These are phyloP conservation scores for sweet orange (Citrus sinensis) DNA, from an alignment of 345 rosid genomes.

Conservation along the genomic window DNA sequence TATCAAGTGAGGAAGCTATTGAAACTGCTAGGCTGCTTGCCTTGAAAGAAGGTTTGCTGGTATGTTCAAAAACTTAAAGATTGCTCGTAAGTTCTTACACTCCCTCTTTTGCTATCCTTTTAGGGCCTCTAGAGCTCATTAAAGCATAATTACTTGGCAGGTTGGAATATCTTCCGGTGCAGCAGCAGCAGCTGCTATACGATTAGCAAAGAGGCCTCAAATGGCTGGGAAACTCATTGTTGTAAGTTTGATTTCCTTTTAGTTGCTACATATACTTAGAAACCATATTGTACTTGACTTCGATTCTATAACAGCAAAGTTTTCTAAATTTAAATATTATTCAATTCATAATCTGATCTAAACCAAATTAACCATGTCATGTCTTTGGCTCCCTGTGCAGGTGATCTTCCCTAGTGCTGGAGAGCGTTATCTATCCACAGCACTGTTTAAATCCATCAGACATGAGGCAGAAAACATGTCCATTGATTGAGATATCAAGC, in stretches of 20 bases:
- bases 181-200: conserved; percentile 48
- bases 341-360: background rate
- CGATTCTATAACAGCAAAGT: too few species aligned
- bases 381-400: conserved; percentile 25
- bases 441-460: conserved; percentile 47
- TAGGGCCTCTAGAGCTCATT: background rate
- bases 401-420: conserved; percentile 67
- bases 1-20: conserved; percentile 45
- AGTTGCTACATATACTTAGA: background rate
- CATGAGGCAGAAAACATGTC: conserved; percentile 46
- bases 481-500: conserved; percentile 16
- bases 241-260: conserved; percentile 26
- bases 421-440: conserved; percentile 63
- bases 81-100: background rate
- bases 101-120: background rate
- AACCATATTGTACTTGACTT: too few species aligned
- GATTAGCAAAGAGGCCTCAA: conserved; percentile 50
- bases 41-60: conserved; percentile 48
- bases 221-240: conserved; percentile 47
- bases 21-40: conserved; percentile 44
- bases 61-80: background rate
- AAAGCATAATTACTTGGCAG: conserved; percentile 17
- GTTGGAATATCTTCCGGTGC: conserved; percentile 60
- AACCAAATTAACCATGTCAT: background rate
- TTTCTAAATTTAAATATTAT: background rate